Evolutionary conservation across 2,329 filamentous ascomycete genomes (phyloP).

Genomic region (Calonectria montana): DNA sequence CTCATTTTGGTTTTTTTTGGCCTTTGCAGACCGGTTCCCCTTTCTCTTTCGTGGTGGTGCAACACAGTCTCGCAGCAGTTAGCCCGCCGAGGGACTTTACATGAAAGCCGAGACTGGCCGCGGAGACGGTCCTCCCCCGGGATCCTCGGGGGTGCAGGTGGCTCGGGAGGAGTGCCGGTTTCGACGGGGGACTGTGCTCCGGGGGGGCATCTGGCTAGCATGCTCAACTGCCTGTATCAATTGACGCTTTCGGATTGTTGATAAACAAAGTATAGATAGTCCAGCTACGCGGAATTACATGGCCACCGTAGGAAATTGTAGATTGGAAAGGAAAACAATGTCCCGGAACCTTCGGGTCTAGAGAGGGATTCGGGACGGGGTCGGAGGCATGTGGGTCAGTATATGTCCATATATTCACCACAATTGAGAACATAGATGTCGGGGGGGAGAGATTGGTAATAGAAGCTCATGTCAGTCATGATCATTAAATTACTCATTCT

Average conservation of each 20-base stretch:
- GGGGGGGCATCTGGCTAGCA: too few species aligned
- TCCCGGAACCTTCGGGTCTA: not conserved
- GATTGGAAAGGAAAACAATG: not conserved
- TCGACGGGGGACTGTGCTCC: not conserved
- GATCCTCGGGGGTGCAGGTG: not conserved
- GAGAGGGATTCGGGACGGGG: not conserved
- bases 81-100: not conserved
- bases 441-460: not conserved
- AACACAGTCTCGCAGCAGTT: too few species aligned
- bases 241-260: not conserved
- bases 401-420: not conserved
- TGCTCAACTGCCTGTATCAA: too few species aligned
- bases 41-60: too few species aligned
- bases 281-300: not conserved
- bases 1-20: too few species aligned
- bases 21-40: too few species aligned
- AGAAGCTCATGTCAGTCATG: conserved; percentile 13
- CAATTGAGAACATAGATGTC: not conserved
- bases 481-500: conserved; percentile 42
- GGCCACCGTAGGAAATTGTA: not conserved
- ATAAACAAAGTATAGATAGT: not conserved
- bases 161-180: not conserved
- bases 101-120: not conserved
- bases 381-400: not conserved
- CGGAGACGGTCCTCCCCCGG: not conserved